Evolutionary conservation across 306 rosid genomes (phyloP).

Genomic region (Acmispon strigosus): DNA sequence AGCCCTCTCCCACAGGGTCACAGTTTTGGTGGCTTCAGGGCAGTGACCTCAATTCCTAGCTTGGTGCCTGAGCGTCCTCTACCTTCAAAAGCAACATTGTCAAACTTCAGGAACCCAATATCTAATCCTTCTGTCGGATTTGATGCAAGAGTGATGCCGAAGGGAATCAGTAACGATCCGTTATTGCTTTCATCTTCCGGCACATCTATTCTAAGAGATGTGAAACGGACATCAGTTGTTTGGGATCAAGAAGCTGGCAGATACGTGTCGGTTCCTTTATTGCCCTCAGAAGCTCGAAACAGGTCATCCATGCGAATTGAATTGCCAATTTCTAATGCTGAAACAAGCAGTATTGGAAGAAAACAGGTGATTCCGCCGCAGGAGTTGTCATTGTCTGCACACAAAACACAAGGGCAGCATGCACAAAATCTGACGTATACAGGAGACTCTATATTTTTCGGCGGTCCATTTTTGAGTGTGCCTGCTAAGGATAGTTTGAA

Average conservation of each 20-base stretch:
- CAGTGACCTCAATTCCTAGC: conserved; percentile 49
- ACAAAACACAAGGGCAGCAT: conserved; percentile 46
- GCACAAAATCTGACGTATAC: conserved; percentile 77
- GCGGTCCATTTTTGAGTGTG: conserved; percentile 77
- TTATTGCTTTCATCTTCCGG: conserved; percentile 56
- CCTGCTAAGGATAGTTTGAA: conserved; percentile 57
- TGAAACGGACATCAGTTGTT: conserved; percentile 84
- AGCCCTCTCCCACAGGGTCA: conserved; percentile 82
- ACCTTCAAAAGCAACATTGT: conserved; percentile 48
- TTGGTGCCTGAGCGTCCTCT: conserved; percentile 54
- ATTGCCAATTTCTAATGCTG: conserved; percentile 40
- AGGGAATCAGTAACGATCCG: conserved; percentile 49
- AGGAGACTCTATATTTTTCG: conserved; percentile 89
- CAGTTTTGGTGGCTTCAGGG: conserved; percentile 53
- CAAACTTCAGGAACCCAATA: conserved; percentile 39
- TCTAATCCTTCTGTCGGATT: conserved; percentile 43
- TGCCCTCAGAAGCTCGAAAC: conserved; percentile 71
- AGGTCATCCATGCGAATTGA: conserved; percentile 50
- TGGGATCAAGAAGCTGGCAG: conserved; percentile 99
- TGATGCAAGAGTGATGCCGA: conserved; percentile 63
- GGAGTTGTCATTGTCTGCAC: conserved; percentile 40
- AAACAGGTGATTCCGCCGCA: conserved; percentile 45
- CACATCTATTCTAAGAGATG: conserved; percentile 80
- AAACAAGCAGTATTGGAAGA: conserved; percentile 44
- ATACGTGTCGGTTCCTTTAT: conserved; percentile 78